These are phyloP conservation scores for Linnemannia hyalina DNA, from an alignment of 192 early-diverging fungal genomes.

Conservation along the genomic window DNA sequence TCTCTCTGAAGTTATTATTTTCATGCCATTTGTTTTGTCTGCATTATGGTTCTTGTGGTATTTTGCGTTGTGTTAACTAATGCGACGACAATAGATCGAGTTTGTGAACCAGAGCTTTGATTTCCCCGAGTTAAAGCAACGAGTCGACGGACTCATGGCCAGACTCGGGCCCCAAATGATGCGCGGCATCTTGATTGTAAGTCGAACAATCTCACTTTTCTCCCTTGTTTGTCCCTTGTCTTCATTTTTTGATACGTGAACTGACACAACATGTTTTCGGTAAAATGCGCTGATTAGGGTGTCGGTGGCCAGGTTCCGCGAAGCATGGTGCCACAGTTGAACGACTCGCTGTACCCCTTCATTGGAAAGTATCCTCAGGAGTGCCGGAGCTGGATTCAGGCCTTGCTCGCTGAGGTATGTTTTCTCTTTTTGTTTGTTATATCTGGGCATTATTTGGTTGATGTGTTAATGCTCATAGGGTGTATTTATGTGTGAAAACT, in stretches of 20 bases:
- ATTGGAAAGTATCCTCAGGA: slow-evolving; percentile 55
- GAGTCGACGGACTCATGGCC: slow-evolving; percentile 52
- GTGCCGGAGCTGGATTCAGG: slow-evolving; percentile 61
- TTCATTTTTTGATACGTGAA: background rate
- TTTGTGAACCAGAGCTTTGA: slow-evolving; percentile 60
- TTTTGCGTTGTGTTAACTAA: background rate
- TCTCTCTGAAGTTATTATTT: background rate
- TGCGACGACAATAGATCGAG: slow-evolving; percentile 45
- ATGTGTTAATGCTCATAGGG: background rate
- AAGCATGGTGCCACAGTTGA: slow-evolving; percentile 63
- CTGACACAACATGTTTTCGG: background rate
- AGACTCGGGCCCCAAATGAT: slow-evolving; percentile 61
- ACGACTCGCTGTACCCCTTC: slow-evolving; percentile 66
- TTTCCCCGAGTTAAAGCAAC: slow-evolving; percentile 47
- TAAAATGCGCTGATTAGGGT: slow-evolving; percentile 38
- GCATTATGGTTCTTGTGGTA: background rate
- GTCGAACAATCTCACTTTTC: background rate
- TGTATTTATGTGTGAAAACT: background rate
- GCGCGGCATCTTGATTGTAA: slow-evolving; percentile 59
- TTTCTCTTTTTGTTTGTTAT: background rate
- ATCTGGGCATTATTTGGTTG: background rate
- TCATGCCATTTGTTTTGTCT: background rate
- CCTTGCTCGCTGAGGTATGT: slow-evolving; percentile 58
- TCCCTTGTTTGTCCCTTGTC: background rate
- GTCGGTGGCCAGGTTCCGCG: slow-evolving; percentile 67